Base-by-base conservation (phyloP, 192 early-diverging fungal genomes). In the Coemansia sp. region DNA sequence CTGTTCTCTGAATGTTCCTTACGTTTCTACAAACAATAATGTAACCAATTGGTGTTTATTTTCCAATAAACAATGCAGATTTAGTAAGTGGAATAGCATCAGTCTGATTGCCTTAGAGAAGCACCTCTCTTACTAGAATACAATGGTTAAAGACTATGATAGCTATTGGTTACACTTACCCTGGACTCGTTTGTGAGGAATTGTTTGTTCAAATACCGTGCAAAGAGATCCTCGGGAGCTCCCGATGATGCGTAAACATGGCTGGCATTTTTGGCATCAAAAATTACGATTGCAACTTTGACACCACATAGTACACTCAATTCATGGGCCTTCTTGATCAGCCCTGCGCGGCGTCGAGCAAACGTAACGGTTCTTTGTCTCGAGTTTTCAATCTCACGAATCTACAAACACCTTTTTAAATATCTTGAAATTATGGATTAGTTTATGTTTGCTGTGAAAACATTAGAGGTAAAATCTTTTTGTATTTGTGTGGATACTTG, bases 311-410 rank as follows among this genome's bases (percentile, higher is more conserved):
- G 56, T 2, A 79, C 67, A 46, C 66, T 65, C 20, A 79, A 46
- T 44, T 79, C 71, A 37, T 79, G 71, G 3, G 77, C 77, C 67
- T 79, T 79, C 47, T 79, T 79, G 38, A 79, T 74, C 18, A 79
- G 51, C 18, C 77, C 77, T 1, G 71, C 67, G 4, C 71, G 66
- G 32, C 77, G 70, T 4, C 71, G 66, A 22, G 67, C 66, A 65
- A 79, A 79, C 1, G 77, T 79, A 20, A 79, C 77, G 0, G 67
- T 71, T 14, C 55, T 50, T 30, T 74, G 71, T 8, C 77, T 62
- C 32, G 66, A 69, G 51, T 79, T 71, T 55, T 74, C 77, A 20
- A 79, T 79, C 38, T 61, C 67, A 5, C 50, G 48, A 27, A 79
- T 74, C 66, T 76, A 60, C 20, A 54, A 9, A 15, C n/a, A n/a